These are phyloP conservation scores for Phytophthora crassamura DNA, from an alignment of 352 stramenopile species.

Conservation along the genomic window DNA sequence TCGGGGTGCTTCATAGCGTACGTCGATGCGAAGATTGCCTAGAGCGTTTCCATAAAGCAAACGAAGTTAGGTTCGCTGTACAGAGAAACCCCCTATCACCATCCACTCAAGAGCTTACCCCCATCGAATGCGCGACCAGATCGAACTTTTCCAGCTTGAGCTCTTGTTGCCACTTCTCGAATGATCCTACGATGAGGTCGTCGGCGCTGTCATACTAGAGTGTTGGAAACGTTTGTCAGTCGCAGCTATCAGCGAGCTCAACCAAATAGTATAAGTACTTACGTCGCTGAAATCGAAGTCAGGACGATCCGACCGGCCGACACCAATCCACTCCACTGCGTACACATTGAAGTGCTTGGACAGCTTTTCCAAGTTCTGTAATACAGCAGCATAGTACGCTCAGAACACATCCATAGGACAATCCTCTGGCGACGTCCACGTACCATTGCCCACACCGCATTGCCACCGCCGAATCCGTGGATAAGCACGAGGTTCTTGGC, in stretches of 20 bases:
- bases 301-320: conserved; percentile 79
- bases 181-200: conserved; percentile 68
- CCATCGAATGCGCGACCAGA: conserved; percentile 85
- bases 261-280: conserved; percentile 6
- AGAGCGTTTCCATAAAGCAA: background rate
- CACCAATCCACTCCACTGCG: conserved; percentile 86
- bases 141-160: conserved; percentile 75
- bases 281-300: conserved; percentile 79
- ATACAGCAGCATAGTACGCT: conserved; percentile 5
- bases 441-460: conserved; percentile 84
- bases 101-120: conserved; percentile 39
- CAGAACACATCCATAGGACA: conserved; percentile 1
- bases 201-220: conserved; percentile 79
- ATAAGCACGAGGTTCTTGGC: conserved; percentile 83
- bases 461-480: conserved; percentile 82
- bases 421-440: background rate
- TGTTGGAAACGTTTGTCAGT: too few relatives aligned
- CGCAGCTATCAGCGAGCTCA: too few relatives aligned
- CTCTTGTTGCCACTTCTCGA: conserved; percentile 83
- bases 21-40: conserved; percentile 86
- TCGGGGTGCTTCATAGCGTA: conserved; percentile 72
- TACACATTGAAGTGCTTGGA: conserved; percentile 90
- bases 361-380: conserved; percentile 72
- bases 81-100: too few relatives aligned
- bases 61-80: too few relatives aligned